These are phyloP conservation scores for Ustilago crameri DNA, from an alignment of 1,284 basidiomycete genomes.

Conservation along the genomic window DNA sequence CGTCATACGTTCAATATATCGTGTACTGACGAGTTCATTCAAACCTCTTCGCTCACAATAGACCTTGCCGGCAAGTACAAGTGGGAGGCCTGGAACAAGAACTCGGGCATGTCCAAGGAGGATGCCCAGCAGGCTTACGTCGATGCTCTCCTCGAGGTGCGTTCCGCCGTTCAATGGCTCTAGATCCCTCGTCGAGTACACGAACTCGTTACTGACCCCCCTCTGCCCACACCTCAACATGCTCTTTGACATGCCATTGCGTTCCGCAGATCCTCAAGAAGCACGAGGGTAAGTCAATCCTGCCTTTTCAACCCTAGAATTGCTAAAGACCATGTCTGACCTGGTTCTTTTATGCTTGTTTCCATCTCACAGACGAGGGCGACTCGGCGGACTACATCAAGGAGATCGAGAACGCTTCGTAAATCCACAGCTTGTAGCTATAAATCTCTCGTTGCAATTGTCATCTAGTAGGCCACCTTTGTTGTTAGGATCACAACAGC, in stretches of 20 bases:
- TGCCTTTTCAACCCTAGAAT: neutral
- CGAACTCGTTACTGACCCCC: no score
- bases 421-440: conserved; percentile 1
- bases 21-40: neutral
- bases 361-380: conserved; percentile 41
- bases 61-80: conserved; percentile 66
- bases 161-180: conserved; percentile 3
- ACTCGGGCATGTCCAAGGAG: conserved; percentile 59
- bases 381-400: conserved; percentile 56
- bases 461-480: neutral
- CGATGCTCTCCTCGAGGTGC: conserved; percentile 51
- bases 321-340: neutral
- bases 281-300: conserved; percentile 48
- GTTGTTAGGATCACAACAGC: neutral
- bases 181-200: neutral
- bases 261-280: conserved; percentile 54
- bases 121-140: conserved; percentile 63
- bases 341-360: neutral
- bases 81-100: conserved; percentile 66
- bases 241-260: neutral
- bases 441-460: neutral
- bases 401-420: conserved; percentile 57
- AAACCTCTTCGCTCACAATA: conserved; percentile 2
- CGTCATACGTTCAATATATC: neutral
- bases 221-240: no score